phyloP scores from a whole-genome alignment of 2,329 filamentous ascomycete genomes.

The Aspergillus uvarum region DNA sequence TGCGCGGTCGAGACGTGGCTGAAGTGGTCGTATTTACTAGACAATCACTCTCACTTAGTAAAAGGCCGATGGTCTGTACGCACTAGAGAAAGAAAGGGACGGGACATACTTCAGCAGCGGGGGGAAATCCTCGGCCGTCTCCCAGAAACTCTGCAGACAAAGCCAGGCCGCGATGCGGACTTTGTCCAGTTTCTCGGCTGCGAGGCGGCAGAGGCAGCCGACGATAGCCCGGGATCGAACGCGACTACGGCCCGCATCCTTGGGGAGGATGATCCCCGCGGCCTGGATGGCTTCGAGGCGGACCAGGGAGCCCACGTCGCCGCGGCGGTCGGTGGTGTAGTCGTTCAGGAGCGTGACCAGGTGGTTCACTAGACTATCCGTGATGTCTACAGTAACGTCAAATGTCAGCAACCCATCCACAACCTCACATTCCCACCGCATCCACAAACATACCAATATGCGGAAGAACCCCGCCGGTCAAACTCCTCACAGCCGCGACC shows the following conservation, averaged over 20 bases:
- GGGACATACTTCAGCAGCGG: conserved; percentile 42
- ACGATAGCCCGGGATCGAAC: conserved; percentile 22
- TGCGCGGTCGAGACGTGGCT: conserved; percentile 45
- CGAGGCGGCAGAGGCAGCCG: conserved; percentile 62
- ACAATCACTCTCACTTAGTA: conserved; percentile 14
- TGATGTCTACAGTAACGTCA: conserved; percentile 25
- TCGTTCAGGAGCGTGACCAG: conserved; percentile 64
- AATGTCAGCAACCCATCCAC: conserved; percentile 17
- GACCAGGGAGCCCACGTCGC: conserved; percentile 86
- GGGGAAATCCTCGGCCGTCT: conserved; percentile 33
- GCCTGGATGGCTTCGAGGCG: conserved; percentile 74
- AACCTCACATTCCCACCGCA: too few relatives aligned
- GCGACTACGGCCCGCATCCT: too few relatives aligned
- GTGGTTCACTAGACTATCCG: conserved; percentile 28
- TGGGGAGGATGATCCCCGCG: conserved; percentile 47
- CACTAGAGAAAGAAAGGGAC: not conserved
- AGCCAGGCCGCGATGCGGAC: conserved; percentile 62
- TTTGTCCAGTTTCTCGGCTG: conserved; percentile 86
- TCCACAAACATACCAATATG: conserved; percentile 32
- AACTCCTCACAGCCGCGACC: conserved; percentile 41
- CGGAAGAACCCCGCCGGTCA: conserved; percentile 39
- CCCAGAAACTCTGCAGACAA: conserved; percentile 44
- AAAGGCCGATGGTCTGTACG: conserved; percentile 13
- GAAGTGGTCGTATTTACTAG: conserved; percentile 44
- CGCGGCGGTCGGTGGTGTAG: conserved; percentile 84